Evolutionary conservation across 2,329 filamentous ascomycete species (phyloP).

Genomic region (Stemphylium vesicarium): DNA sequence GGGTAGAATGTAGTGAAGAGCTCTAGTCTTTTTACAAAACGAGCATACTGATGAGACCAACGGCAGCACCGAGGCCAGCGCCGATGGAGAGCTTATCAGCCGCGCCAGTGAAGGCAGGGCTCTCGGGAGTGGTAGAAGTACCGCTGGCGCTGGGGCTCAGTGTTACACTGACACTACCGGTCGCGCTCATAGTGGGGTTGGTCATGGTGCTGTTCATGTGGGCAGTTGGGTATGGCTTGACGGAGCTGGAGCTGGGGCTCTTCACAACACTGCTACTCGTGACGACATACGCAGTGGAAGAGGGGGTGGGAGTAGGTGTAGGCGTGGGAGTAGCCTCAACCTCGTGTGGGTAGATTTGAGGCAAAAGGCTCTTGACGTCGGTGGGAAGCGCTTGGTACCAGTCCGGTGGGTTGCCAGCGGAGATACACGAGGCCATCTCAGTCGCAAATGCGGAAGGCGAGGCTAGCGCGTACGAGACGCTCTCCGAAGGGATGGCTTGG

Average conservation of each 20-base stretch:
- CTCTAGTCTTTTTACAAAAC: conserved; percentile 44
- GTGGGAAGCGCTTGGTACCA: conserved; percentile 56
- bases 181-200: conserved; percentile 17
- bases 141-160: conserved; percentile 6
- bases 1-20: neutral
- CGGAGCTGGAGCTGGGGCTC: neutral
- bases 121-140: conserved; percentile 11
- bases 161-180: conserved; percentile 9
- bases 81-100: conserved; percentile 48
- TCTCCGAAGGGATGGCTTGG: conserved; percentile 53
- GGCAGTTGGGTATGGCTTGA: conserved; percentile 7
- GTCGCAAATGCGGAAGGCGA: conserved; percentile 51
- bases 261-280: conserved; percentile 5
- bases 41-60: conserved; percentile 53
- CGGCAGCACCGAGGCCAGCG: conserved; percentile 47
- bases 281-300: conserved; percentile 3
- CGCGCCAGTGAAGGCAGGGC: conserved; percentile 27
- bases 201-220: conserved; percentile 8
- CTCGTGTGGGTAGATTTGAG: conserved; percentile 42
- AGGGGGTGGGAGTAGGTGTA: conserved; percentile 15
- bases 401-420: conserved; percentile 50
- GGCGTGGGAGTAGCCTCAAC: conserved; percentile 28
- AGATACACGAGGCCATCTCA: conserved; percentile 52
- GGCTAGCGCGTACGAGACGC: conserved; percentile 50
- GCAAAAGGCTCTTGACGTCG: conserved; percentile 53